These are phyloP conservation scores for Scalesia atractyloides DNA, from an alignment of 129 eudicot species.

Conservation along the genomic window DNA sequence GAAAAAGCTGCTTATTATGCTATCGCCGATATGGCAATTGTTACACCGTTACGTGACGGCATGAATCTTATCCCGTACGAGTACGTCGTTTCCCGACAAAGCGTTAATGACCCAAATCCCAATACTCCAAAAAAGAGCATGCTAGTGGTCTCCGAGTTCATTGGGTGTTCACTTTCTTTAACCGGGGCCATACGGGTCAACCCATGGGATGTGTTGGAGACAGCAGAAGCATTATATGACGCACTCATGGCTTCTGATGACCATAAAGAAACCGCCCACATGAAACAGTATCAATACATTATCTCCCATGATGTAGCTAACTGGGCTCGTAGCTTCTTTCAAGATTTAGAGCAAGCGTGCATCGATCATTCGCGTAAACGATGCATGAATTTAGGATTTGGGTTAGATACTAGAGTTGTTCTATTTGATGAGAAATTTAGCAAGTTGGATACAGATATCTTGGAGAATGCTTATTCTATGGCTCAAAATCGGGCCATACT, in stretches of 20 bases:
- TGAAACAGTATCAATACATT: conserved; percentile 47
- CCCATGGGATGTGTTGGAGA: conserved; percentile 45
- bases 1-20: conserved; percentile 49
- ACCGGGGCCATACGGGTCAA: conserved; percentile 53
- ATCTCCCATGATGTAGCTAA: conserved; percentile 46
- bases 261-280: conserved; percentile 41
- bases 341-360: conserved; percentile 46
- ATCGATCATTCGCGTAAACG: conserved; percentile 36
- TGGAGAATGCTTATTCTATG: conserved; percentile 32
- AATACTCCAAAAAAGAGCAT: conserved; percentile 36
- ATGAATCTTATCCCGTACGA: conserved; percentile 59
- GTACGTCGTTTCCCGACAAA: conserved; percentile 44
- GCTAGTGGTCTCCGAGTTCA: conserved; percentile 53
- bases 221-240: conserved; percentile 42
- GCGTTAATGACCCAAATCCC: conserved; percentile 16
- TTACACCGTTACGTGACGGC: conserved; percentile 55
- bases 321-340: conserved; percentile 46
- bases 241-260: conserved; percentile 37
- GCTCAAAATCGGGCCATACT: conserved; percentile 37
- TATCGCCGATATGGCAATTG: conserved; percentile 44
- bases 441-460: conserved; percentile 24
- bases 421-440: conserved; percentile 40
- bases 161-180: conserved; percentile 51
- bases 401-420: conserved; percentile 39
- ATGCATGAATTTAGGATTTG: conserved; percentile 39